These are phyloP conservation scores for Cordyceps cateniannulata DNA, from an alignment of 2,329 filamentous ascomycete species.

Conservation along the genomic window DNA sequence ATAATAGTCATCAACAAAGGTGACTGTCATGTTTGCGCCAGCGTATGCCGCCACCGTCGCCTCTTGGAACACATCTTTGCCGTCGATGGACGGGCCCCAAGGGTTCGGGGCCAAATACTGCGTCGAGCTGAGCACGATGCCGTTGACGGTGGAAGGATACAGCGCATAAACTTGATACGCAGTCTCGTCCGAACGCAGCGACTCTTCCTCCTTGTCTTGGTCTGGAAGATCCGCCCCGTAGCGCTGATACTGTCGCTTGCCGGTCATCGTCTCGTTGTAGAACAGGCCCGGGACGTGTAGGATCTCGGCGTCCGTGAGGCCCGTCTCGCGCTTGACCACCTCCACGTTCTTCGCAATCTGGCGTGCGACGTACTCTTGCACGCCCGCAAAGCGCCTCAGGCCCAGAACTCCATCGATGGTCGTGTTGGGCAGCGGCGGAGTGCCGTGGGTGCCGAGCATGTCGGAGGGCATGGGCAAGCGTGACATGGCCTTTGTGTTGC, in stretches of 20 bases:
- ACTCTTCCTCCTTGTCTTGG: background rate
- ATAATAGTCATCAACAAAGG: background rate
- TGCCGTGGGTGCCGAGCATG: background rate
- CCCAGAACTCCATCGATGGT: background rate
- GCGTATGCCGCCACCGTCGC: background rate
- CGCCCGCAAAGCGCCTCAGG: background rate
- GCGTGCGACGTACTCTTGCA: background rate
- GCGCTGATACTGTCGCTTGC: slow-evolving; percentile 13
- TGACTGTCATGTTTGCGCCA: background rate
- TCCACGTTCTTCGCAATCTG: slow-evolving; percentile 19
- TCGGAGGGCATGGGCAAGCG: background rate
- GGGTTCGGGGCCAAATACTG: background rate
- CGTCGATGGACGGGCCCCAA: background rate
- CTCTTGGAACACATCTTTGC: background rate
- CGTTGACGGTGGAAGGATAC: slow-evolving; percentile 19
- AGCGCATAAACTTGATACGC: background rate
- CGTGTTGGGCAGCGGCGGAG: background rate
- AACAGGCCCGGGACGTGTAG: slow-evolving; percentile 16
- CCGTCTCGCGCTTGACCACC: slow-evolving; percentile 19
- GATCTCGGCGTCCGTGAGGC: slow-evolving; percentile 19
- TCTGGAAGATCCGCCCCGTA: background rate
- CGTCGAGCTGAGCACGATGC: slow-evolving; percentile 16
- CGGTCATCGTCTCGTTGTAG: background rate
- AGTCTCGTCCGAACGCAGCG: background rate
- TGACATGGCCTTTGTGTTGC: background rate